phyloP scores from a whole-genome alignment of 1,139 yeast species.

The Pichia cactophila region DNA sequence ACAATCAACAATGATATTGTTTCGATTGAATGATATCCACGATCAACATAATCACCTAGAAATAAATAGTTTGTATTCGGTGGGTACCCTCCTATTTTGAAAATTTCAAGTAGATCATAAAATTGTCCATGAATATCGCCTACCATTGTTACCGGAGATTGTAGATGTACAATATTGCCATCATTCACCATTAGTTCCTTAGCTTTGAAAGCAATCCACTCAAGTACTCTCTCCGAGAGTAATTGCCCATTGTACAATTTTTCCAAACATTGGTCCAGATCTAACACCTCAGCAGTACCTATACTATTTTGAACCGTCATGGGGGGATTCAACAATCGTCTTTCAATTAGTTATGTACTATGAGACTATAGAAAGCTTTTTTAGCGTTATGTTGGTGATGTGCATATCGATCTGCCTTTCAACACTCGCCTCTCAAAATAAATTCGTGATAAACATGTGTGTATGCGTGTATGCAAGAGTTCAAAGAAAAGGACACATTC shows the following conservation, averaged over 20 bases:
- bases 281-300: conserved; percentile 24
- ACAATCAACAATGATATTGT: conserved; percentile 82
- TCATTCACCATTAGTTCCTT: conserved; percentile 73
- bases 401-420: too few relatives aligned
- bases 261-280: conserved; percentile 62
- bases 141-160: conserved; percentile 90
- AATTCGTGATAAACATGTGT: too few relatives aligned
- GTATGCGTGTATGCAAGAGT: too few relatives aligned
- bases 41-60: conserved; percentile 88
- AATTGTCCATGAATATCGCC: conserved; percentile 99
- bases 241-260: conserved; percentile 54
- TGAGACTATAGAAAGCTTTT: too few relatives aligned
- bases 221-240: conserved; percentile 61
- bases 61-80: conserved; percentile 91
- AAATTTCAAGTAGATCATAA: conserved; percentile 86
- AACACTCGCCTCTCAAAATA: too few relatives aligned
- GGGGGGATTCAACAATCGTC: not conserved
- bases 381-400: too few relatives aligned
- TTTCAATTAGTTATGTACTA: not conserved
- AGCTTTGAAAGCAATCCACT: conserved; percentile 57
- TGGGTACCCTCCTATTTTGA: conserved; percentile 85
- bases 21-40: conserved; percentile 85
- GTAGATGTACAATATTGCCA: conserved; percentile 76
- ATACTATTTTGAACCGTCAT: conserved; percentile 2
- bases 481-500: too few relatives aligned